phyloP scores from a whole-genome alignment of 768 basidiomycete species.

The Polyporus arcularius region DNA sequence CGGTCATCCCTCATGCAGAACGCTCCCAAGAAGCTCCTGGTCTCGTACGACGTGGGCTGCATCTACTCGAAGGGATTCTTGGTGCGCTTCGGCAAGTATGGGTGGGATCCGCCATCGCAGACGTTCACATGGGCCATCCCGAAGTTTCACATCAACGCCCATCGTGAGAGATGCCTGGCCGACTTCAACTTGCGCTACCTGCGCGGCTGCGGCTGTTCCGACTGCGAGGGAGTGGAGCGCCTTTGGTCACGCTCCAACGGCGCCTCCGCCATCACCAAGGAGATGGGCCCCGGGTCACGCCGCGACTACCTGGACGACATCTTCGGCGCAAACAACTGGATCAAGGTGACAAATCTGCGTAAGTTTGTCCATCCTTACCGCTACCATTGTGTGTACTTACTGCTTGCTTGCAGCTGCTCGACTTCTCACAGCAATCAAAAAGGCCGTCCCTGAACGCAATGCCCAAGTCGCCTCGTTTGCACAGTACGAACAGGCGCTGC shows the following conservation, averaged over 20 bases:
- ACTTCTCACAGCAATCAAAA: not conserved
- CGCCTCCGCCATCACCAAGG: slow-evolving; percentile 32
- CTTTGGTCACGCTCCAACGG: slow-evolving; percentile 39
- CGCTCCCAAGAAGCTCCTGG: not conserved
- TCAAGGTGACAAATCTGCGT: slow-evolving; percentile 34
- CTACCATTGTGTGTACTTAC: not conserved
- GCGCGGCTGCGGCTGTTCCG: slow-evolving; percentile 30
- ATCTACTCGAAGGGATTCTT: not conserved
- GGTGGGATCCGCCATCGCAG: not conserved
- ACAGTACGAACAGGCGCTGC: not conserved
- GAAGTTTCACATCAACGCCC: slow-evolving; percentile 40
- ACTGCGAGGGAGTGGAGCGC: slow-evolving; percentile 40
- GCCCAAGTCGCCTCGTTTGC: not conserved
- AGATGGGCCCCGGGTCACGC: slow-evolving; percentile 37
- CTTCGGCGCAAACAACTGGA: slow-evolving; percentile 39
- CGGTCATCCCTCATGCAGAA: not conserved
- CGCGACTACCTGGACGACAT: slow-evolving; percentile 40
- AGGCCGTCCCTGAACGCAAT: not conserved
- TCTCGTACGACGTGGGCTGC: slow-evolving; percentile 23
- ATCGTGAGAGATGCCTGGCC: slow-evolving; percentile 31
- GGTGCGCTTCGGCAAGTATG: not conserved
- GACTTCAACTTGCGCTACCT: slow-evolving; percentile 34
- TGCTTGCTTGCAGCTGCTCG: not conserved
- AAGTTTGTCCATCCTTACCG: slow-evolving; percentile 1
- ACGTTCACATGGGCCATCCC: slow-evolving; percentile 32